Conservation (phyloP, 2,329 filamentous ascomycete genomes). For the Paecilomyces niveus region DNA sequence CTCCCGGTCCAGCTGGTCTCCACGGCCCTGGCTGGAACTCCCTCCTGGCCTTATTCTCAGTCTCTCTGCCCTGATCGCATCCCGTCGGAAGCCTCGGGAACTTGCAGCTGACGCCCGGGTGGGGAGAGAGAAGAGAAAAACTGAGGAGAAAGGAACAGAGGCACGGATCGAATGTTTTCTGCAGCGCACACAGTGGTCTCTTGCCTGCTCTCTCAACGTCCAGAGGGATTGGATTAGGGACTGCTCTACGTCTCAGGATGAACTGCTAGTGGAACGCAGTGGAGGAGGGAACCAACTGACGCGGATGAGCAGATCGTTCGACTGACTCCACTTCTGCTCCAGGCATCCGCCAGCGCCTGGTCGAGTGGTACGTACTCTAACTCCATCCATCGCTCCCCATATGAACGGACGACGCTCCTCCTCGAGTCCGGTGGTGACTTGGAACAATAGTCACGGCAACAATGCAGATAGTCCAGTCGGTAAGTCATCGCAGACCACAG, state of each 20-base stretch:
- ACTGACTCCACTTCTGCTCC: not conserved
- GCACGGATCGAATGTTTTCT: not conserved
- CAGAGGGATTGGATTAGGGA: too few relatives aligned
- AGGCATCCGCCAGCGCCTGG: not conserved
- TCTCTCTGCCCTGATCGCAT: not conserved
- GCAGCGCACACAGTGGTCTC: too few relatives aligned
- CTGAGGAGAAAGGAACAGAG: not conserved
- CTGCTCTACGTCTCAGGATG: too few relatives aligned
- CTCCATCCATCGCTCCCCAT: too few relatives aligned
- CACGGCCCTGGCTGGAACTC: not conserved
- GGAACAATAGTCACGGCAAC: not conserved
- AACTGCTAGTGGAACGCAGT: not conserved
- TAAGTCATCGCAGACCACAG: not conserved
- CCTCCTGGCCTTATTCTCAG: too few relatives aligned
- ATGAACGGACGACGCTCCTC: too few relatives aligned
- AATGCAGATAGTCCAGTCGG: not conserved
- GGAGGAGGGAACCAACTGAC: not conserved
- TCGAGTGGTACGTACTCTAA: not conserved
- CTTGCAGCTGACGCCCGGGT: not conserved
- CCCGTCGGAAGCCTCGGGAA: conserved; percentile 5
- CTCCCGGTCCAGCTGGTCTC: too few relatives aligned
- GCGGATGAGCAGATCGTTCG: not conserved
- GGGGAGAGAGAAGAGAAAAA: not conserved
- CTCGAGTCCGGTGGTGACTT: too few relatives aligned
- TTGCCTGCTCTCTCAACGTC: too few relatives aligned